A percentile compares a stretch with the other conserved stretches of the same genome.
Evolutionary conservation across 495 filamentous ascomycete genomes (phyloP).

Genomic region (Annulohypoxylon nitens): DNA sequence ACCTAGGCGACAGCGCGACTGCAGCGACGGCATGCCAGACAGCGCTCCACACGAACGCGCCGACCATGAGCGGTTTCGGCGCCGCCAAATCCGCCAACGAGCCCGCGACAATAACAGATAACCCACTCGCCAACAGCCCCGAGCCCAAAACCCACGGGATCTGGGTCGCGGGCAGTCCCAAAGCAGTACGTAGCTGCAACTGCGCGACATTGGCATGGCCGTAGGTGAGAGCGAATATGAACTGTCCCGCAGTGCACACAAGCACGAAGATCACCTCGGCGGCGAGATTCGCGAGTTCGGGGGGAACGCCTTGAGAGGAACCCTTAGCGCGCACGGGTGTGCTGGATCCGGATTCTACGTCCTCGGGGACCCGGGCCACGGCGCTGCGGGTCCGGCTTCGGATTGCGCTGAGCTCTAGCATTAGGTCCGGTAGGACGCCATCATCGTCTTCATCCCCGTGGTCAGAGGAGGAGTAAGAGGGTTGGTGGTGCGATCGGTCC

Average conservation of each 20-base stretch:
- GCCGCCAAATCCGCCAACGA: constrained; percentile 60
- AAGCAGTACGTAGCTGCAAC: constrained; percentile 48
- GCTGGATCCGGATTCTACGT: constrained; percentile 25
- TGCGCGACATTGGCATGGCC: constrained; percentile 61
- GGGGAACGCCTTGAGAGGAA: constrained; percentile 53
- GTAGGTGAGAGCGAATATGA: constrained; percentile 62
- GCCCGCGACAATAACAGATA: constrained; percentile 62
- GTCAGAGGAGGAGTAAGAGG: no score
- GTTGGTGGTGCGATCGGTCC: neutral
- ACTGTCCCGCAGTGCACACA: constrained; percentile 60
- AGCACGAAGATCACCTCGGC: constrained; percentile 59
- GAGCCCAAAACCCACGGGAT: constrained; percentile 62
- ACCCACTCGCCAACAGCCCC: constrained; percentile 56
- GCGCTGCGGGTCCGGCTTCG: constrained; percentile 41
- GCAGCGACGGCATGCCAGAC: constrained; percentile 61
- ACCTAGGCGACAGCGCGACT: constrained; percentile 54
- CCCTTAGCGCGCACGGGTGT: neutral
- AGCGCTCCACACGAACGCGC: constrained; percentile 60
- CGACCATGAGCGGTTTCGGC: constrained; percentile 58
- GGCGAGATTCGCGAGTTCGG: constrained; percentile 53
- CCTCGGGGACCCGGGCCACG: neutral
- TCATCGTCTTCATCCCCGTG: constrained; percentile 11
- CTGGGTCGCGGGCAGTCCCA: constrained; percentile 57
- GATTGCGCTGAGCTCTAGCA: constrained; percentile 38
- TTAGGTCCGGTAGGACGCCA: constrained; percentile 31